A percentile compares a stretch with the other conserved stretches of the same genome.
Conservation (phyloP, 2,329 filamentous ascomycete species). For the Calonectria henricotiae region DNA sequence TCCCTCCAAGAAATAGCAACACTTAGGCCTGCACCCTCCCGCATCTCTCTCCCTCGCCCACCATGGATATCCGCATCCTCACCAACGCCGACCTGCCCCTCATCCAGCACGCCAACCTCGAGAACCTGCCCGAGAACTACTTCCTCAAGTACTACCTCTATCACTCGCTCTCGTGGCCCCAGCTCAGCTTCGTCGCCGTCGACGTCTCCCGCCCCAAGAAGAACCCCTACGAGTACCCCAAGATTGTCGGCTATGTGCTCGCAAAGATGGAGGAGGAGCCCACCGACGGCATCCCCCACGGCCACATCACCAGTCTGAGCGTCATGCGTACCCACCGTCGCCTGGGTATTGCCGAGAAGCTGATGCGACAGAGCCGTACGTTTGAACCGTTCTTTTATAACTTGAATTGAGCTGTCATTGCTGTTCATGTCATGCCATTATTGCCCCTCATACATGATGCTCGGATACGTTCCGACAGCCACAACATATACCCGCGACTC, state of each 20-base stretch:
- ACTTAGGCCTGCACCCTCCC: conserved; percentile 3
- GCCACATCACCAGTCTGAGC: conserved; percentile 94
- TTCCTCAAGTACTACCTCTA: conserved; percentile 99
- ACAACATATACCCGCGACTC: neutral
- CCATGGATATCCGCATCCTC: conserved; percentile 93
- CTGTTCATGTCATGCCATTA: conserved; percentile 6
- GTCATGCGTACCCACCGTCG: conserved; percentile 97
- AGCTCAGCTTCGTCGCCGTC: conserved; percentile 96
- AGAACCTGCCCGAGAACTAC: conserved; percentile 99
- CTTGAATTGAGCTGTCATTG: conserved; percentile 7
- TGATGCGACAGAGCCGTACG: conserved; percentile 96
- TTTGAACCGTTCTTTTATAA: conserved; percentile 47
- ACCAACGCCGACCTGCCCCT: conserved; percentile 88
- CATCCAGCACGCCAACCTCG: conserved; percentile 98
- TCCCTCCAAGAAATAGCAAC: neutral
- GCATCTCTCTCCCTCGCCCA: conserved; percentile 46
- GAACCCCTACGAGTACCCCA: conserved; percentile 89
- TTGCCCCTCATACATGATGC: conserved; percentile 5
- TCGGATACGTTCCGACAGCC: conserved; percentile 2
- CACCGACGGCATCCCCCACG: conserved; percentile 89
- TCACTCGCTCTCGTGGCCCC: conserved; percentile 97
- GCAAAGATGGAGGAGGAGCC: conserved; percentile 99
- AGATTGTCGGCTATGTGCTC: conserved; percentile 99
- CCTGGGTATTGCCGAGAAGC: conserved; percentile 93
- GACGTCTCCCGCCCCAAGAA: conserved; percentile 87